Base-by-base conservation (phyloP, 1,284 basidiomycete genomes). In the Ceratobasidium sp. region DNA sequence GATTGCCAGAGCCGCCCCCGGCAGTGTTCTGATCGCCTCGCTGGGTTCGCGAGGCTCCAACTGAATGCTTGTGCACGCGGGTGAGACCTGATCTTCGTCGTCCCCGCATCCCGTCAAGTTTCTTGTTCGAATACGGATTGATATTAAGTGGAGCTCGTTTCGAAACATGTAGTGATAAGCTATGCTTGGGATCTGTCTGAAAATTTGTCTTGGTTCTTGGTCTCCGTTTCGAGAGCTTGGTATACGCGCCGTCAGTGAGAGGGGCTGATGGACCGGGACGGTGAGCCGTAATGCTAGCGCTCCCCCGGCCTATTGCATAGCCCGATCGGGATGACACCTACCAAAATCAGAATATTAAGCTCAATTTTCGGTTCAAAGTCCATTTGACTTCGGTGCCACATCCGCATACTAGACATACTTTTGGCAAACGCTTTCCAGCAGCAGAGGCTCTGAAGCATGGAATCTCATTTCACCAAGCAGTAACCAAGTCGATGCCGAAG, bases 21-120 rank as follows among this genome's bases (percentile, higher is more conserved):
- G 65, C 65, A 58, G 65, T 58, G 55, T 36, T 34, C 43, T 46
- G 30, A 36, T 70, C 58, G 65, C 65, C 65, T 70, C 53, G 53
- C 65, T 12, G 28, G 8, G 16, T n/a, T 14, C 41, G 53, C 65
- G 65, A 70, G 65, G 65, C 53, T 36, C 14, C 41, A 39, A 28
- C 41, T 52, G 28, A 28, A 39, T 10, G 36, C 41, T 8, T 18
- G 26, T 2, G 34, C 34, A 59, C 21, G 57, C 57, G 57, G 16
- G n/a, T 58, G 41, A 58, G 41, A 14, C 32, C 53, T 32, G 26
- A 50, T 39, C 50, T 21, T 53, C 28, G 53, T 55, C 53, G 50
- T n/a, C n/a, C 57, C 57, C 57, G 36, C 57, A 39, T 14, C 39
- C 58, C 36, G 26, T 45, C 23, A 1, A 18, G 52, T 30, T 39